Conservation (phyloP, 768 basidiomycete species). For the Tulasnella calospora region DNA sequence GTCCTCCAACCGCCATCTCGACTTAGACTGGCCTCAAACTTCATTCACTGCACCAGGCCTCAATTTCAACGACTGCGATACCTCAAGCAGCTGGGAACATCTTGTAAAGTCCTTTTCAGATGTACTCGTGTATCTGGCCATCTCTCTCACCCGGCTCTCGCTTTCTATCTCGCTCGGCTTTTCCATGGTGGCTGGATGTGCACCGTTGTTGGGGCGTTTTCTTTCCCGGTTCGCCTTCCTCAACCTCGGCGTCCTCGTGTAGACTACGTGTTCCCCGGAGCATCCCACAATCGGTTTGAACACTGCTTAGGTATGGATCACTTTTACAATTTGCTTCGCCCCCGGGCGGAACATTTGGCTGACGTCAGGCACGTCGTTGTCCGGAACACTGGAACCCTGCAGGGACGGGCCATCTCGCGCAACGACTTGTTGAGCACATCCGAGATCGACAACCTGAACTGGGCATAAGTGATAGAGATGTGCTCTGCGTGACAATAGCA, state of each 20-base stretch:
- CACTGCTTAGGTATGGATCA: conserved; percentile 62
- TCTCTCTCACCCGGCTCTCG: neutral
- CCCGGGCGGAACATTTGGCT: neutral
- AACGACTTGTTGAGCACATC: conserved; percentile 56
- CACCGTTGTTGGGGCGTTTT: neutral
- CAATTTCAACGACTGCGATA: conserved; percentile 73
- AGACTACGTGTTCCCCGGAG: conserved; percentile 41
- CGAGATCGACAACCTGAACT: conserved; percentile 56
- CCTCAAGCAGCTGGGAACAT: conserved; percentile 69
- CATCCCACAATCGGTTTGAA: conserved; percentile 77
- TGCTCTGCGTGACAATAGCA: conserved; percentile 72
- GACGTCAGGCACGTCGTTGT: neutral
- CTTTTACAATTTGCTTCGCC: neutral
- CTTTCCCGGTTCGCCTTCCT: neutral
- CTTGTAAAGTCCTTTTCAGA: conserved; percentile 36
- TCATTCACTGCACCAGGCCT: conserved; percentile 40
- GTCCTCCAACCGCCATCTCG: neutral
- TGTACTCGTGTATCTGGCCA: conserved; percentile 61
- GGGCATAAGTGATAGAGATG: conserved; percentile 62
- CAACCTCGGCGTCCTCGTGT: neutral
- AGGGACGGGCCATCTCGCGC: conserved; percentile 75
- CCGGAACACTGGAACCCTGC: neutral
- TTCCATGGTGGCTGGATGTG: conserved; percentile 1
- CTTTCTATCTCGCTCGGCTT: neutral
- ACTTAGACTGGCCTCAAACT: neutral